phyloP scores from a whole-genome alignment of 306 rosid genomes.

The Vicia sativa region DNA sequence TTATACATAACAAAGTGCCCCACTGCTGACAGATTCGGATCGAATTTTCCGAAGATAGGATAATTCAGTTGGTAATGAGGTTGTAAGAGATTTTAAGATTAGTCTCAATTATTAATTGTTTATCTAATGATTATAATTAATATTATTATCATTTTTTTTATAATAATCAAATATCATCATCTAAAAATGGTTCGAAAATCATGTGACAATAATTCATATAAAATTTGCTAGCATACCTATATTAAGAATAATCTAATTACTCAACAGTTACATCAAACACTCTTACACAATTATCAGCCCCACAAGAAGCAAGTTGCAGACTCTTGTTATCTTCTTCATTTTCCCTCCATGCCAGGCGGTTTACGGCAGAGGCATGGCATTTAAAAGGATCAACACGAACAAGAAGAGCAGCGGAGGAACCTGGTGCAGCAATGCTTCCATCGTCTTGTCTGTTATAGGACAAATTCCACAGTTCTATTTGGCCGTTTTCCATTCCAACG shows the following conservation, averaged over 20 bases:
- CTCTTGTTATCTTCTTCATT: slow-evolving; percentile 48
- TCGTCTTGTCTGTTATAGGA: slow-evolving; percentile 51
- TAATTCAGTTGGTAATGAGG: not conserved
- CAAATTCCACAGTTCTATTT: slow-evolving; percentile 80
- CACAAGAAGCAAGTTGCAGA: slow-evolving; percentile 89
- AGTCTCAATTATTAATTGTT: not conserved
- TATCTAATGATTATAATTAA: not conserved
- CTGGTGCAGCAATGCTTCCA: no score
- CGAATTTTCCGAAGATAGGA: not conserved
- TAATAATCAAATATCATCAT: not conserved
- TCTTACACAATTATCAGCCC: slow-evolving; percentile 83
- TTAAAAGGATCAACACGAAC: slow-evolving; percentile 56
- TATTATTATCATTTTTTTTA: not conserved
- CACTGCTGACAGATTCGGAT: not conserved
- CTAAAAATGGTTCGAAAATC: slow-evolving; percentile 5
- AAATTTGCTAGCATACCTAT: slow-evolving; percentile 5
- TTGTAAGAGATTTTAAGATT: not conserved
- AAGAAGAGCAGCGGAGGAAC: slow-evolving; percentile 44
- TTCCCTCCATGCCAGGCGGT: slow-evolving; percentile 74
- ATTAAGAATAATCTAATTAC: slow-evolving; percentile 16
- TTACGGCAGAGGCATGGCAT: slow-evolving; percentile 84
- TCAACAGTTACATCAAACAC: slow-evolving; percentile 65
- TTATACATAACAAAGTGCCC: not conserved
- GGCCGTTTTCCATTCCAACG: slow-evolving; percentile 91
- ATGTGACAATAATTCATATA: slow-evolving; percentile 8